phyloP scores from a whole-genome alignment of 2,329 filamentous ascomycete species.

The Aspergillus pseudonomiae region DNA sequence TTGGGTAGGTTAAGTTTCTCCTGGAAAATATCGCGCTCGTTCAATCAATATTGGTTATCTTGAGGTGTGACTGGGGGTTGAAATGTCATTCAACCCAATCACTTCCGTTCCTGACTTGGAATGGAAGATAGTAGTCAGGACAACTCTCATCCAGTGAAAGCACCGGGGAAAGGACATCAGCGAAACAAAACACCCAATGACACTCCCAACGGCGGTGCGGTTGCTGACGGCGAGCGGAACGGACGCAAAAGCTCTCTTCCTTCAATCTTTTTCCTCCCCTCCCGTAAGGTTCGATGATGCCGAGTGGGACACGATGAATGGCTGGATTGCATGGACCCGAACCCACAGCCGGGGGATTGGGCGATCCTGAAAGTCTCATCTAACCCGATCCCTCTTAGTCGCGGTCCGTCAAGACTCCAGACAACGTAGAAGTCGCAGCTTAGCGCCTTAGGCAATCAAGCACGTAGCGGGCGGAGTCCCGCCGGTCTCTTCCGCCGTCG shows the following conservation, averaged over 20 bases:
- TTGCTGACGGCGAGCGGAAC: constrained; percentile 1
- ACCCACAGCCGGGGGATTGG: neutral
- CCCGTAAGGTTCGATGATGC: neutral
- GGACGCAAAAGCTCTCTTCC: neutral
- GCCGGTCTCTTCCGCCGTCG: constrained; percentile 30
- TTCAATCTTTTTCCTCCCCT: neutral
- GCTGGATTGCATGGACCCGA: neutral
- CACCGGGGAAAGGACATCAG: neutral
- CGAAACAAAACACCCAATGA: neutral
- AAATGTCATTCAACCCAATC: neutral
- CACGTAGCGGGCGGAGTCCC: constrained; percentile 26
- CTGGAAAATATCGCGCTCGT: neutral
- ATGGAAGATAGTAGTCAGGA: neutral
- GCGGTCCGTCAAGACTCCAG: neutral
- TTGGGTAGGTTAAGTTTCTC: neutral
- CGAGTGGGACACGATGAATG: neutral
- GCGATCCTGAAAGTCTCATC: neutral
- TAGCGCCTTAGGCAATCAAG: constrained; percentile 2
- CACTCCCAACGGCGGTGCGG: neutral
- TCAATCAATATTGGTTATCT: neutral
- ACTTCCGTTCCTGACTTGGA: neutral
- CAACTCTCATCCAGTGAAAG: constrained; percentile 11
- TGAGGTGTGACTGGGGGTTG: neutral
- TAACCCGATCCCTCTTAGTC: neutral
- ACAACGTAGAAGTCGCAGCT: neutral